phyloP scores from a whole-genome alignment of 2,329 filamentous ascomycete genomes.

The Colletotrichum eleusines region DNA sequence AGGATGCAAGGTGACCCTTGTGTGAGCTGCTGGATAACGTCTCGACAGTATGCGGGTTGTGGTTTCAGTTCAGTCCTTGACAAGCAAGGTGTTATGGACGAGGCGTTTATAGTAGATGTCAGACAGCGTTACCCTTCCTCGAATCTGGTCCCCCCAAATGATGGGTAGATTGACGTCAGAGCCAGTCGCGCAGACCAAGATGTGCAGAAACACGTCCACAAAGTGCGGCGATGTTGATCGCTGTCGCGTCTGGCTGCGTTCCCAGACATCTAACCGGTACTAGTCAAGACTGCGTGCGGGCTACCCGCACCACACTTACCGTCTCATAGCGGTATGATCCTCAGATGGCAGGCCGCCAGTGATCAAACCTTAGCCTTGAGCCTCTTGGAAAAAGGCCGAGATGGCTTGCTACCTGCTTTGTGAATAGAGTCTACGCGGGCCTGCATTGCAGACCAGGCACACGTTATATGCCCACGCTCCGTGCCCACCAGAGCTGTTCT shows the following conservation, averaged over 20 bases:
- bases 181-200: not conserved
- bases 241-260: not conserved
- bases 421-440: not conserved
- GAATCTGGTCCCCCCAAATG: not conserved
- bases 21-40: not conserved
- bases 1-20: slow-evolving; percentile 2
- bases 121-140: slow-evolving; percentile 2
- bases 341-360: slow-evolving; percentile 26
- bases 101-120: not conserved
- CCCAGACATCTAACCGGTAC: not conserved
- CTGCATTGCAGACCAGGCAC: not conserved
- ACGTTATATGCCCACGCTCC: not conserved
- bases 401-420: not conserved
- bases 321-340: slow-evolving; percentile 32
- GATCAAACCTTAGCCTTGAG: slow-evolving; percentile 23
- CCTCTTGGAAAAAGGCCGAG: not conserved
- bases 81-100: not conserved
- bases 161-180: not conserved
- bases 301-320: not conserved
- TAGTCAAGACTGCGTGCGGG: not conserved
- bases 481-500: too few species aligned
- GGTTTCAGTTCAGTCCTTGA: slow-evolving; percentile 4
- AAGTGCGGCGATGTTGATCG: not conserved
- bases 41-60: too few species aligned
- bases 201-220: not conserved